A percentile compares a stretch with the other conserved stretches of the same genome.
Evolutionary conservation across 1,284 basidiomycete species (phyloP).

Genomic region (Golubevia pallescens): DNA sequence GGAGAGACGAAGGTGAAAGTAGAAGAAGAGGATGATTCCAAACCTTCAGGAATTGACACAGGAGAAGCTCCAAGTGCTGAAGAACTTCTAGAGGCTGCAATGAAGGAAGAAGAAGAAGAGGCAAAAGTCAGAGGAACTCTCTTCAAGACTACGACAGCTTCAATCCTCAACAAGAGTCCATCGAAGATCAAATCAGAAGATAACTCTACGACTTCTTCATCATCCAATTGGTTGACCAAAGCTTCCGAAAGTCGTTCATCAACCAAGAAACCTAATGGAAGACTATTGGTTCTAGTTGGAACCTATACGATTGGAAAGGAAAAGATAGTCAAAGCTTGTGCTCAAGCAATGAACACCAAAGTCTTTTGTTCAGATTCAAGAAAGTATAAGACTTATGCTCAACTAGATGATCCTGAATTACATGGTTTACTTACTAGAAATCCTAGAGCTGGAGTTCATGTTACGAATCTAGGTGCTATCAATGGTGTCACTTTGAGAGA

Average conservation of each 20-base stretch:
- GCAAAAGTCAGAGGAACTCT: slow-evolving; percentile 10
- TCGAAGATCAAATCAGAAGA: not conserved
- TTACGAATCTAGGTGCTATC: slow-evolving; percentile 43
- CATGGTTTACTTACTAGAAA: slow-evolving; percentile 44
- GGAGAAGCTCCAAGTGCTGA: not conserved
- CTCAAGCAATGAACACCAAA: slow-evolving; percentile 37
- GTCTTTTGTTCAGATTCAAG: slow-evolving; percentile 53
- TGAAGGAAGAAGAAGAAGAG: slow-evolving; percentile 9
- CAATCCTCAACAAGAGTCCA: not conserved
- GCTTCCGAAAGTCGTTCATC: not conserved
- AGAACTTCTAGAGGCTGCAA: not conserved
- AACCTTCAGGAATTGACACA: no score
- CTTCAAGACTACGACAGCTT: not conserved
- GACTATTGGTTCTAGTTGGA: slow-evolving; percentile 53
- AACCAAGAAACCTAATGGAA: slow-evolving; percentile 6
- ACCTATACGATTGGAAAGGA: slow-evolving; percentile 64
- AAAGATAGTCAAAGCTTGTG: slow-evolving; percentile 49
- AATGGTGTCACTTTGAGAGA: slow-evolving; percentile 36
- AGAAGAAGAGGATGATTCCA: no score
- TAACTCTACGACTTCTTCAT: not conserved
- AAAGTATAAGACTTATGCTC: slow-evolving; percentile 47
- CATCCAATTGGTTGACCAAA: not conserved
- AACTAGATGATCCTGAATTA: slow-evolving; percentile 23
- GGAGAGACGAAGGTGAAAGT: no score
- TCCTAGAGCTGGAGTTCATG: slow-evolving; percentile 48